Evolutionary conservation across 23 red algal species (phyloP).

Genomic region (Gracilaria gracilis): DNA sequence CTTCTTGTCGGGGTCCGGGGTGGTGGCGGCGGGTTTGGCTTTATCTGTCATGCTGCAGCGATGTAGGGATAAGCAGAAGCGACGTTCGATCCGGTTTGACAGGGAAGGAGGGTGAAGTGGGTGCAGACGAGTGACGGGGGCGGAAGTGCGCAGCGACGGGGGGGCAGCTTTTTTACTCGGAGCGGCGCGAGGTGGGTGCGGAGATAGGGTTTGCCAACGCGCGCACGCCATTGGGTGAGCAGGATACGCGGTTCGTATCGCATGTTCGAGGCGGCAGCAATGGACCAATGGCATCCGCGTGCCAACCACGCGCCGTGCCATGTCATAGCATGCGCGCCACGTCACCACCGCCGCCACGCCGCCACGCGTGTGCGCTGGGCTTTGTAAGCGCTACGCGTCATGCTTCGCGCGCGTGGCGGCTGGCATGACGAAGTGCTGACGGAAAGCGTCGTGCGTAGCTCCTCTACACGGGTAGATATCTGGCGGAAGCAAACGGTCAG

Average conservation of each 20-base stretch:
- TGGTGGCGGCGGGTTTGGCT: background rate
- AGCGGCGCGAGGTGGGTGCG: background rate
- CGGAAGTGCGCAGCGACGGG: background rate
- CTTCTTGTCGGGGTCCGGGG: background rate
- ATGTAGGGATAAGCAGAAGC: background rate
- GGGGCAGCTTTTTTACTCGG: background rate
- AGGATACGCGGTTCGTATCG: no score
- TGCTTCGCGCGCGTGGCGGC: background rate
- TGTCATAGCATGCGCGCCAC: no score
- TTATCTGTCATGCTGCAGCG: background rate
- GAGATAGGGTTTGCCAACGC: background rate
- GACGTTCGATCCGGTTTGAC: background rate
- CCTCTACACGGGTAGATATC: no score
- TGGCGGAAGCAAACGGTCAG: background rate
- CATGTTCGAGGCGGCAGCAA: no score
- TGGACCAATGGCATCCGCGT: no score
- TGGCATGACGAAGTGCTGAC: background rate
- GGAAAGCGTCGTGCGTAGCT: background rate
- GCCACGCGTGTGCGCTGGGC: no score
- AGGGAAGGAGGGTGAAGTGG: background rate
- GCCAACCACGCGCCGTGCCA: no score
- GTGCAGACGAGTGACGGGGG: background rate
- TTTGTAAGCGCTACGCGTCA: background rate
- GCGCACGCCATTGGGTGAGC: background rate
- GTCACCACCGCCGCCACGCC: background rate